A percentile compares a stretch with the other conserved stretches of the same genome.
Evolutionary conservation across 2,329 filamentous ascomycete species (phyloP).

Genomic region (Cercospora brassicicola): DNA sequence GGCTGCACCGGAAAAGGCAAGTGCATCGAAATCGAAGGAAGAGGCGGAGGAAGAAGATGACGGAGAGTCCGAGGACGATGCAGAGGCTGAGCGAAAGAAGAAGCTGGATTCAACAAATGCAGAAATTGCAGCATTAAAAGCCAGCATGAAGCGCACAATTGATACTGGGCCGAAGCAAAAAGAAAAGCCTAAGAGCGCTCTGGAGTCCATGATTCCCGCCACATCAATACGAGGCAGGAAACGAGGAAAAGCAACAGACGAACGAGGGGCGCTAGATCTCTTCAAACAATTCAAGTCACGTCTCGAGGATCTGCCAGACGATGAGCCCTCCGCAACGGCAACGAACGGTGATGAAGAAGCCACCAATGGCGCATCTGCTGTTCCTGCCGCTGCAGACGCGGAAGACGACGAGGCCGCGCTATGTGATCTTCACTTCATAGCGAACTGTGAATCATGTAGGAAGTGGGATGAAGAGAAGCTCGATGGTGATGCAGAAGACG

Average conservation of each 20-base stretch:
- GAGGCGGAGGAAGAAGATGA: conserved; percentile 22
- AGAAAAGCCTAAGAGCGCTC: conserved; percentile 63
- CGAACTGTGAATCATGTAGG: conserved; percentile 87
- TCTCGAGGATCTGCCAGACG: conserved; percentile 54
- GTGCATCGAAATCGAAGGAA: neutral
- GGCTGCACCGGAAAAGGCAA: conserved; percentile 1
- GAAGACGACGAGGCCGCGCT: conserved; percentile 69
- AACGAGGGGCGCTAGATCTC: conserved; percentile 63
- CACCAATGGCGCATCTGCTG: conserved; percentile 15
- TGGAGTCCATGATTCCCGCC: conserved; percentile 73
- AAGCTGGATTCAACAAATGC: conserved; percentile 69
- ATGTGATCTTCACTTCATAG: conserved; percentile 95
- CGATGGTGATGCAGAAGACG: conserved; percentile 55
- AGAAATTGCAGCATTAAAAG: conserved; percentile 76
- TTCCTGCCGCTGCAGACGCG: conserved; percentile 32
- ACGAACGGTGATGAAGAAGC: neutral
- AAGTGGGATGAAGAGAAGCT: conserved; percentile 73
- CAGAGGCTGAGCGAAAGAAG: conserved; percentile 22
- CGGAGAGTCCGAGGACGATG: conserved; percentile 26
- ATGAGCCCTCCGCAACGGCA: conserved; percentile 5
- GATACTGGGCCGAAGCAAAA: conserved; percentile 42
- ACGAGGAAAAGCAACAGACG: conserved; percentile 55
- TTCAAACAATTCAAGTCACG: conserved; percentile 79
- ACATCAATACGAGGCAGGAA: conserved; percentile 71
- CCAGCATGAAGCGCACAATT: conserved; percentile 70